Base-by-base conservation (phyloP, 1,284 basidiomycete species). In the Peniophora sp. region DNA sequence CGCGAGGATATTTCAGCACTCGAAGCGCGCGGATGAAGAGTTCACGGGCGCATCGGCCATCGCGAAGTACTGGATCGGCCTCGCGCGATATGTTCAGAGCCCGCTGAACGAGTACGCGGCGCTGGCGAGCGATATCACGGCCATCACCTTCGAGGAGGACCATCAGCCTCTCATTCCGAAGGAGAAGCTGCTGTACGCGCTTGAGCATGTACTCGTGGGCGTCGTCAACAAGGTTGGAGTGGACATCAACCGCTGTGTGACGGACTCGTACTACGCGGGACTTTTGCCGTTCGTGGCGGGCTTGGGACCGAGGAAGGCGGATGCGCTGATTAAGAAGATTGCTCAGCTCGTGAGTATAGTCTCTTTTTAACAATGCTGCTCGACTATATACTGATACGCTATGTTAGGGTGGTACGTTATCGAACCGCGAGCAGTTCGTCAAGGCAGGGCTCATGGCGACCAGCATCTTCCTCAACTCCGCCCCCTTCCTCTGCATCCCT, bases 51-150 rank as follows among this genome's bases (percentile, higher is more conserved):
- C 97, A 42, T 84, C 86, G 1, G 70, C 82, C 15, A 84, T 88
- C 47, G 88, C 85, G n/a, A 89, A 92, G 65, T 99, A 98, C 64
- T 98, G 96, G 59, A 78, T 99, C 45, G 97, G 91, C 47, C 70
- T 99, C 56, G 95, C 95, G 39, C 83, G 97, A 51, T 99, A 97
- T 64, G 78, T 82, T 10, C 97, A 99, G 67, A 96, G 85, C 61
- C 97, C 97, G 1, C 70, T 99, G 59, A 95, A 92, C 62, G 95
- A 97, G 64, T 95, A 90, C 65, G 89, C 90, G 22, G 89, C 93
- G 1, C 71, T 97, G 36, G 92, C 92, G 8, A 60, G 76, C 6
- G 91, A 96, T 66, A 81, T 97, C 50, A 73, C 82, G 11, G 84
- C 90, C 3, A 82, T 96, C 52, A 78, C 84, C 0, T 88, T 92